Evolutionary conservation across 768 basidiomycete genomes (phyloP).

Genomic region (Ramaria sp.): DNA sequence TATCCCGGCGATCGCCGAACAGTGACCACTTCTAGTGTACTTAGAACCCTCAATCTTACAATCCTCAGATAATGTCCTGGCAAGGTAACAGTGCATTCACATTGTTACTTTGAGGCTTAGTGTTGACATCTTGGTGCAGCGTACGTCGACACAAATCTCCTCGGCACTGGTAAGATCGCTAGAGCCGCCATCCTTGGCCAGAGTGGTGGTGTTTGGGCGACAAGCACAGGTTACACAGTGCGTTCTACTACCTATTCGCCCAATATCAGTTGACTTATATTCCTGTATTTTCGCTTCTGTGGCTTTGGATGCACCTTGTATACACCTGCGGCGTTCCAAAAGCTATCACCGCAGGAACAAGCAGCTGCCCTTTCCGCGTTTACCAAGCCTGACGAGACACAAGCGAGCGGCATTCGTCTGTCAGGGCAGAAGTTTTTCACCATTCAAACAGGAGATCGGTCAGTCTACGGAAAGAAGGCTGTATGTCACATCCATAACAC

Average conservation of each 20-base stretch:
- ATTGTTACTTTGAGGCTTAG: not conserved
- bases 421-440: constrained; percentile 69
- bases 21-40: no score
- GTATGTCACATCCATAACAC: constrained; percentile 33
- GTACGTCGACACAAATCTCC: constrained; percentile 73
- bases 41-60: not conserved
- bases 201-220: constrained; percentile 71
- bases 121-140: constrained; percentile 29
- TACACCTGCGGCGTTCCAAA: not conserved
- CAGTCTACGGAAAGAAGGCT: constrained; percentile 67
- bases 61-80: constrained; percentile 48
- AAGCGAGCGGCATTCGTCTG: constrained; percentile 52
- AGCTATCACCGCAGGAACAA: constrained; percentile 64
- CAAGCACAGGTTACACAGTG: constrained; percentile 47
- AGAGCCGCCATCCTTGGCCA: constrained; percentile 71
- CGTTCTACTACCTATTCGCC: constrained; percentile 14
- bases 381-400: constrained; percentile 27
- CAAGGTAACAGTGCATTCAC: constrained; percentile 34
- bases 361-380: constrained; percentile 41
- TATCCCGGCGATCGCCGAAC: constrained; percentile 9
- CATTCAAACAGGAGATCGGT: constrained; percentile 36
- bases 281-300: not conserved
- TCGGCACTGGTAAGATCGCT: constrained; percentile 62
- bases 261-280: not conserved
- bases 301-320: not conserved